These are phyloP conservation scores for Micromonas pusilla DNA, from an alignment of 139 green algal species.

Conservation along the genomic window DNA sequence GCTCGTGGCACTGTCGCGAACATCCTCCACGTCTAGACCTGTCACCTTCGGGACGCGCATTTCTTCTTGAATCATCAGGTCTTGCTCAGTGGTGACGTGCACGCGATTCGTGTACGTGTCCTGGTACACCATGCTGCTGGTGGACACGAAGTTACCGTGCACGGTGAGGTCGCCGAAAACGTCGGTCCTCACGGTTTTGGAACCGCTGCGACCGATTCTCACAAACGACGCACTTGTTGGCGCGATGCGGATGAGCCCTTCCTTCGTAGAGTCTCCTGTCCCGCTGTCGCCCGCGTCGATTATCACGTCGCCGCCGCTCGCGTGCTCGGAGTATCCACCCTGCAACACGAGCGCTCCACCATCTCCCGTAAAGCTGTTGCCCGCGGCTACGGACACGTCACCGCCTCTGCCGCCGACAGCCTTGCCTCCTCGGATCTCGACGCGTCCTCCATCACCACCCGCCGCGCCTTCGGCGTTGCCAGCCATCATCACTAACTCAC, in stretches of 20 bases:
- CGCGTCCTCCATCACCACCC: not conserved
- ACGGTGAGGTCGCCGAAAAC: constrained; percentile 21
- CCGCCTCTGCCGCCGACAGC: not conserved
- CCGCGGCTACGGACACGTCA: constrained; percentile 1
- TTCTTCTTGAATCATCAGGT: constrained; percentile 13
- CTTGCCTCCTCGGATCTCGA: constrained; percentile 7
- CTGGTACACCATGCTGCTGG: constrained; percentile 1
- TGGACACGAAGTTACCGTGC: constrained; percentile 16
- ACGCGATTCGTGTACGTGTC: constrained; percentile 9
- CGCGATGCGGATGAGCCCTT: constrained; percentile 16
- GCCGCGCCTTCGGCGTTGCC: not conserved
- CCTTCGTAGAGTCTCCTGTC: not conserved
- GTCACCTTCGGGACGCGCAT: constrained; percentile 12
- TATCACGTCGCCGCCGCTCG: constrained; percentile 11
- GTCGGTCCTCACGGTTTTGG: not conserved
- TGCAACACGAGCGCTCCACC: constrained; percentile 1
- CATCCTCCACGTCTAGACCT: constrained; percentile 18
- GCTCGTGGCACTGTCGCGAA: not conserved
- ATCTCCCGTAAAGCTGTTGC: not conserved
- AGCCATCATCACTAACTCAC: not conserved
- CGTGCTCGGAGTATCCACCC: not conserved
- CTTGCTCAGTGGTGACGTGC: not conserved
- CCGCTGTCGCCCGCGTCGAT: constrained; percentile 21
- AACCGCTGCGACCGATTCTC: not conserved
- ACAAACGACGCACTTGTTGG: not conserved